Evolutionary conservation across 257 asterid species (phyloP).

Genomic region (Solanum stenotomum): DNA sequence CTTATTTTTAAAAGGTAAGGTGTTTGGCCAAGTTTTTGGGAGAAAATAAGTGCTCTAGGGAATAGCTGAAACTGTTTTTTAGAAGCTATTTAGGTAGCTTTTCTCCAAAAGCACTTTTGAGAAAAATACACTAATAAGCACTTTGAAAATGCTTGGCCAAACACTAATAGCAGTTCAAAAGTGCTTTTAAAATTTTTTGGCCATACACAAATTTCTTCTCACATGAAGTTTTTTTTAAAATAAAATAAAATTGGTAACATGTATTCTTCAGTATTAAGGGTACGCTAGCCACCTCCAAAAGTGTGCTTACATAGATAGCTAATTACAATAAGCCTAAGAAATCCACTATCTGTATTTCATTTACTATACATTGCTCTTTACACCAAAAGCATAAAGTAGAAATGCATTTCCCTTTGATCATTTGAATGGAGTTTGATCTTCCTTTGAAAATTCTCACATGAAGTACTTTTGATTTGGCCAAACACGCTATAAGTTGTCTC

Average conservation of each 20-base stretch:
- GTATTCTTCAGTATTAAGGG: too few species aligned
- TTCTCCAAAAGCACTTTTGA: neutral
- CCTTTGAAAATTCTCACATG: too few species aligned
- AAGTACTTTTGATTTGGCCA: neutral
- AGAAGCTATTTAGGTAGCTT: neutral
- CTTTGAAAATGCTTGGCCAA: neutral
- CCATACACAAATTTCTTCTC: neutral
- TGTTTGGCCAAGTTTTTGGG: neutral
- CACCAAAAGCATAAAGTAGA: too few species aligned
- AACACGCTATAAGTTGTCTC: neutral
- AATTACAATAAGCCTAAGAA: too few species aligned
- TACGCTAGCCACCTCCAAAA: too few species aligned
- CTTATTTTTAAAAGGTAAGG: neutral
- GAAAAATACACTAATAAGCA: neutral
- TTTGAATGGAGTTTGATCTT: too few species aligned
- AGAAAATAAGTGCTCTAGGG: neutral
- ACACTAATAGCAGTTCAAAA: neutral
- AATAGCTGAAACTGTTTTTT: neutral
- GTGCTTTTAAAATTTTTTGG: neutral
- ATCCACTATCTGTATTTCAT: too few species aligned
- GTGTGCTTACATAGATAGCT: too few species aligned
- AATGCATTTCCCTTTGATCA: too few species aligned
- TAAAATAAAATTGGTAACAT: too few species aligned
- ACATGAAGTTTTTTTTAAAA: neutral
- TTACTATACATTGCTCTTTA: too few species aligned